phyloP scores from a whole-genome alignment of 768 basidiomycete genomes.

The Suillus sp. region DNA sequence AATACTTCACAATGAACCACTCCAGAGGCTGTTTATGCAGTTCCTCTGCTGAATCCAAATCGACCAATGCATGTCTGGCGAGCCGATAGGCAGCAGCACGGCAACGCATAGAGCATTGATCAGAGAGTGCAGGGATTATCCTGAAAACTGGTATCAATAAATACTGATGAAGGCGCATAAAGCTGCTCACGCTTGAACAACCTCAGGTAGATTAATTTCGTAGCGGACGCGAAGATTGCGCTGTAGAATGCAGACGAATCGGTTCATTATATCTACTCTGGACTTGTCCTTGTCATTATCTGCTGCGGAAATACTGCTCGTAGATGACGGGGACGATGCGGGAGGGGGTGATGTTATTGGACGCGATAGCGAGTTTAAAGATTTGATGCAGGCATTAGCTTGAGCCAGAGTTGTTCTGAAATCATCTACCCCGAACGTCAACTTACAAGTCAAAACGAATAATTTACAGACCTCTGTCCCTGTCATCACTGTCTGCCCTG shows the following conservation, averaged over 20 bases:
- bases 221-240: conserved; percentile 75
- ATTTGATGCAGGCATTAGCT: conserved; percentile 59
- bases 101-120: conserved; percentile 68
- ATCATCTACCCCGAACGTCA: conserved; percentile 50
- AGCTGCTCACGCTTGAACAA: conserved; percentile 70
- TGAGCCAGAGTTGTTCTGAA: conserved; percentile 72
- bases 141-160: conserved; percentile 44
- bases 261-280: conserved; percentile 63
- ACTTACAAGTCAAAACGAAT: background rate
- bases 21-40: conserved; percentile 71
- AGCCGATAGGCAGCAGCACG: conserved; percentile 84
- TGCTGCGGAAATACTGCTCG: conserved; percentile 17
- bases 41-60: conserved; percentile 65
- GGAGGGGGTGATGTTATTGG: conserved; percentile 35
- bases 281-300: conserved; percentile 60
- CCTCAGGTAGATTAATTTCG: conserved; percentile 67
- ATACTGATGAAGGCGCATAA: background rate
- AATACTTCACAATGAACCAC: conserved; percentile 89
- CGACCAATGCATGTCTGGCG: conserved; percentile 76
- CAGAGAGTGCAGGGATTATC: conserved; percentile 76
- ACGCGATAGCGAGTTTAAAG: conserved; percentile 50
- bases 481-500: conserved; percentile 38
- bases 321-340: conserved; percentile 41
- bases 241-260: conserved; percentile 65
- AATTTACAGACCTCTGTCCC: conserved; percentile 34